Percentiles rank a stretch among this genome's conserved stretches.
These are phyloP conservation scores for Phytophthora nicotianae DNA, from an alignment of 352 stramenopile genomes.

Conservation along the genomic window DNA sequence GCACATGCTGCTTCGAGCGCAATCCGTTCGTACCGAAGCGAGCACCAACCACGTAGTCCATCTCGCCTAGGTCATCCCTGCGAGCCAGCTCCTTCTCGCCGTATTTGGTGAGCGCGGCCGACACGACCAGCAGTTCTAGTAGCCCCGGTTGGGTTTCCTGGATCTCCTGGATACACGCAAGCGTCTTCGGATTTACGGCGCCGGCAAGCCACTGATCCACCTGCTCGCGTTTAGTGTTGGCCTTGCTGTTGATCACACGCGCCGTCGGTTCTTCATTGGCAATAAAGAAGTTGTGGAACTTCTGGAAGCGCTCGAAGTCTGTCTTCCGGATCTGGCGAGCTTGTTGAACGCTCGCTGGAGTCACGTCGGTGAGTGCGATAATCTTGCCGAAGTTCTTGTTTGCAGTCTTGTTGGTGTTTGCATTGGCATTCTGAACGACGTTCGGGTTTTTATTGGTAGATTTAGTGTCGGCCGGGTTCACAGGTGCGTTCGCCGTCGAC, in stretches of 20 bases:
- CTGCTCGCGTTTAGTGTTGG: constrained; percentile 16
- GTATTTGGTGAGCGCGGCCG: constrained; percentile 24
- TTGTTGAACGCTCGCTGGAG: constrained; percentile 13
- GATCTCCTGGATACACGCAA: constrained; percentile 20
- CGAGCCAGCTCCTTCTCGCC: constrained; percentile 20
- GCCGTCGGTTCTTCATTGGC: constrained; percentile 16
- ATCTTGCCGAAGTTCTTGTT: not conserved
- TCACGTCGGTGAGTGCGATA: constrained; percentile 13
- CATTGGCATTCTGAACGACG: not conserved
- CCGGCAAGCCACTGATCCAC: constrained; percentile 15
- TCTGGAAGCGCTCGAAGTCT: constrained; percentile 19
- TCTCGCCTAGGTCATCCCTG: constrained; percentile 21
- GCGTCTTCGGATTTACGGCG: constrained; percentile 5
- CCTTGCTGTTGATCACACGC: constrained; percentile 11
- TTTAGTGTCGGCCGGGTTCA: not conserved
- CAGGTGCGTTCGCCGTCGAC: too few relatives aligned
- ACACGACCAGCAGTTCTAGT: constrained; percentile 21
- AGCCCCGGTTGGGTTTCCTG: constrained; percentile 18
- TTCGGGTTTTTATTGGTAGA: not conserved
- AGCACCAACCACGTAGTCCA: constrained; percentile 19
- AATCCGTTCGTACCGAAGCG: constrained; percentile 19
- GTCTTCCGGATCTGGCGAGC: constrained; percentile 25
- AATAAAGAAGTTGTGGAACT: constrained; percentile 29
- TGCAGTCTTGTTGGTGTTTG: not conserved
- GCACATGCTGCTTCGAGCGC: constrained; percentile 17